Evolutionary conservation across 345 rosid species (phyloP), one percentile per base, ranked within the genome.

Genomic region (Citropsis articulata): DNA sequence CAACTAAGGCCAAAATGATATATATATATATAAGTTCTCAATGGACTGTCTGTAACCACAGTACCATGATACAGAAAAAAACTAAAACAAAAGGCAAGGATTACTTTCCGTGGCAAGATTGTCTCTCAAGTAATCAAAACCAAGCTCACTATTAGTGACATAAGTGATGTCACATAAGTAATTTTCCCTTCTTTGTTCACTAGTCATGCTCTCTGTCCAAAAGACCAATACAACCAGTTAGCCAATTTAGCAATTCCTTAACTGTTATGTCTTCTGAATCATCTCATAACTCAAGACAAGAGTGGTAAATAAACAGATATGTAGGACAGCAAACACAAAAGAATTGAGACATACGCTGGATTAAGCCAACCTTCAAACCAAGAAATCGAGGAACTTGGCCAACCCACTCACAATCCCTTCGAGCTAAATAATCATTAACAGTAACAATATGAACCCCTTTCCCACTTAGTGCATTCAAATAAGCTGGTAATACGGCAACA

Each of bases 91-190:
- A 87, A 83, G 75, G 87, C 75, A 90, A 92, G 88, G 88, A 88
- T 88, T 93, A 93, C 97, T 95, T 92, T 93, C 99, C 97, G 94
- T 93, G 94, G 99, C 99, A 89, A 95, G 98, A 88, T 95, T 95
- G 83, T 95, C 99, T 86, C 99, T 90, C 84, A 95, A 85, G 78
- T 80, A 93, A 83, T 95, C 99, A 79, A 95, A 95, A 76, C 98
- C 99, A 79, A 95, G 96, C 88, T 95, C 98, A 75, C 99, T 93
- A 69, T 95, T 95, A 67, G 99, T 95, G 81, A 93, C 98, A 78
- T 93, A 95, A 2, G 99, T 93, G 63, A 95, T 91, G 83, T 95
- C 99, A 68, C 96, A 92, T 87, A 88, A 80, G 84, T 95, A 95
- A 68, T 93, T 95, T 81, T 93, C 96, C 88, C 92, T 90, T 79